These are phyloP conservation scores for Lactuca sativa DNA, from an alignment of 129 eudicot genomes.

Conservation along the genomic window DNA sequence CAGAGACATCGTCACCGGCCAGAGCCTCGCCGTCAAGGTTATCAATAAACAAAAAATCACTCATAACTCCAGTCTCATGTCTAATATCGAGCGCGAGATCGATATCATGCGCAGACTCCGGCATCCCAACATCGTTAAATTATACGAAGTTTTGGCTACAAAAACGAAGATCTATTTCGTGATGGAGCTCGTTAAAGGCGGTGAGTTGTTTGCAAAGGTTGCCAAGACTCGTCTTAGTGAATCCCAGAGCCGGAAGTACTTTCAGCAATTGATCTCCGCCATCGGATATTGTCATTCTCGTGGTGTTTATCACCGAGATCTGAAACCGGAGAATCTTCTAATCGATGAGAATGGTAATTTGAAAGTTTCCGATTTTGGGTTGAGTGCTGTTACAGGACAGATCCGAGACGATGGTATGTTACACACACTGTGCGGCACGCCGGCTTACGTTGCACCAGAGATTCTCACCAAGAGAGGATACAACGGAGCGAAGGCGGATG, in stretches of 20 bases:
- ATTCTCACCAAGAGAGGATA: conserved; percentile 65
- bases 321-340: conserved; percentile 78
- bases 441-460: conserved; percentile 90
- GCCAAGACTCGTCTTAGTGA: conserved; percentile 57
- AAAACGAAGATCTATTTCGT: conserved; percentile 65
- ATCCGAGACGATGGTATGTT: conserved; percentile 52
- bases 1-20: conserved; percentile 51
- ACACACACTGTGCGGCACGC: conserved; percentile 82
- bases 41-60: conserved; percentile 55
- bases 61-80: conserved; percentile 26
- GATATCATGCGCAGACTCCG: conserved; percentile 55
- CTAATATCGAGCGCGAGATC: conserved; percentile 69
- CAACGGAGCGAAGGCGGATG: conserved; percentile 63
- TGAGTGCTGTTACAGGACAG: conserved; percentile 55
- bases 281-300: conserved; percentile 68
- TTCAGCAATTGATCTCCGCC: conserved; percentile 84
- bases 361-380: conserved; percentile 80
- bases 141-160: conserved; percentile 64
- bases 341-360: conserved; percentile 68
- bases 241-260: conserved; percentile 64
- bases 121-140: conserved; percentile 61
- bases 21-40: conserved; percentile 74
- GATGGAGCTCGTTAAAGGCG: conserved; percentile 74
- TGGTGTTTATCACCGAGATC: conserved; percentile 76
- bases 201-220: conserved; percentile 62